Conservation (phyloP, 2,329 filamentous ascomycete species). For the Fusarium sp. region DNA sequence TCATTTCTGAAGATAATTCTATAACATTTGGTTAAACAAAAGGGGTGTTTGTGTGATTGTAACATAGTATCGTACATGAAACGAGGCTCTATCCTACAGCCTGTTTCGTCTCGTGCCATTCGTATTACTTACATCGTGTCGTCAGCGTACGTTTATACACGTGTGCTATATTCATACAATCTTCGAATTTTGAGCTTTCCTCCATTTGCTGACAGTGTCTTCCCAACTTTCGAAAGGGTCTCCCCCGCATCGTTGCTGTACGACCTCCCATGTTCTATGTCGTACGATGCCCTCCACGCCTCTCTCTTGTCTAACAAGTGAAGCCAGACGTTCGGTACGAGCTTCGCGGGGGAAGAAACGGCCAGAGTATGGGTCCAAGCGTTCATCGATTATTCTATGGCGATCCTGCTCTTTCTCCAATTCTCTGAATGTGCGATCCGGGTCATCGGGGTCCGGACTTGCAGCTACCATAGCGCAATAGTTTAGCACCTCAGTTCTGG, state of each 20-base stretch:
- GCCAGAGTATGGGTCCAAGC: slow-evolving; percentile 90
- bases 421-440: slow-evolving; percentile 77
- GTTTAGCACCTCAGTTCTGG: slow-evolving; percentile 82
- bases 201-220: slow-evolving; percentile 73
- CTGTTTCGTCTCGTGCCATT: slow-evolving; percentile 18
- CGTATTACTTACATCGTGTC: slow-evolving; percentile 25
- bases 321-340: slow-evolving; percentile 82
- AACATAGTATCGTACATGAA: background rate
- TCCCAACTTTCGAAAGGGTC: slow-evolving; percentile 72
- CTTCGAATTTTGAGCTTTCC: slow-evolving; percentile 51
- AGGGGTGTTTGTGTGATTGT: background rate
- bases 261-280: slow-evolving; percentile 82
- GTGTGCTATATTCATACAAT: slow-evolving; percentile 5
- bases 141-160: background rate
- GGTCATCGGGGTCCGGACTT: slow-evolving; percentile 87
- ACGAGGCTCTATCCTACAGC: slow-evolving; percentile 20
- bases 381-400: slow-evolving; percentile 84
- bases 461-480: slow-evolving; percentile 93
- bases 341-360: slow-evolving; percentile 85
- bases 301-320: slow-evolving; percentile 78
- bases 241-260: slow-evolving; percentile 79
- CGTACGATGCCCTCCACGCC: slow-evolving; percentile 84
- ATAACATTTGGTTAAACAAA: background rate
- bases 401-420: slow-evolving; percentile 77
- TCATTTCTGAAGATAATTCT: background rate